Percentiles rank a stretch among this genome's conserved stretches.
phyloP scores from a whole-genome alignment of 1,139 yeast genomes.

The Casaregolazyma lundiana region DNA sequence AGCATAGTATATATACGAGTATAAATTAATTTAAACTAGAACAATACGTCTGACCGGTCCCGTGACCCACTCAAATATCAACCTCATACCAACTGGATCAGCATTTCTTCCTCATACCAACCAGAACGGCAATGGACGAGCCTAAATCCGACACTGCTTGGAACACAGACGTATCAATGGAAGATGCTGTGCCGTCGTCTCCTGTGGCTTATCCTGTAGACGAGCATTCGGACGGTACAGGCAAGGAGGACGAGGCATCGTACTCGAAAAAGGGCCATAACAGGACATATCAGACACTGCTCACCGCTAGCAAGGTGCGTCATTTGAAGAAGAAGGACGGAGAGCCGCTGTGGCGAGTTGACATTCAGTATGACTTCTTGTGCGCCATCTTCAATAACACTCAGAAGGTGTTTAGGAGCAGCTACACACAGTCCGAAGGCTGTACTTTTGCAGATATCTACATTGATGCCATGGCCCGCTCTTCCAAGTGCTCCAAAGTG shows the following conservation, averaged over 20 bases:
- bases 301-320: conserved; percentile 43
- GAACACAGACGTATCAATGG: neutral
- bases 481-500: conserved; percentile 78
- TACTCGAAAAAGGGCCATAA: conserved; percentile 15
- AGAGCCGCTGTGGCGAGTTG: conserved; percentile 84
- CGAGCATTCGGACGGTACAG: neutral
- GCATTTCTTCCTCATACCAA: neutral
- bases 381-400: conserved; percentile 59
- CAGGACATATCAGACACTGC: conserved; percentile 28
- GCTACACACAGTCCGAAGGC: conserved; percentile 33
- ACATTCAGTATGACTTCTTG: conserved; percentile 81
- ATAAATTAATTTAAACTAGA: too few relatives aligned
- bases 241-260: conserved; percentile 1
- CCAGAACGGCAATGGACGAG: neutral
- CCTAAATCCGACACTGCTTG: neutral
- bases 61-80: too few relatives aligned
- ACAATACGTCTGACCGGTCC: too few relatives aligned
- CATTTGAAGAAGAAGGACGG: conserved; percentile 89
- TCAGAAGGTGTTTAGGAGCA: conserved; percentile 64
- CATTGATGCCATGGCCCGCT: conserved; percentile 73
- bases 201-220: neutral
- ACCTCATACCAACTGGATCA: neutral
- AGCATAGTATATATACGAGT: neutral
- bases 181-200: neutral
- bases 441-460: conserved; percentile 82